A percentile compares a stretch with the other conserved stretches of the same genome.
phyloP scores from a whole-genome alignment of 2,329 filamentous ascomycete species.

The Curvularia hawaiiensis region DNA sequence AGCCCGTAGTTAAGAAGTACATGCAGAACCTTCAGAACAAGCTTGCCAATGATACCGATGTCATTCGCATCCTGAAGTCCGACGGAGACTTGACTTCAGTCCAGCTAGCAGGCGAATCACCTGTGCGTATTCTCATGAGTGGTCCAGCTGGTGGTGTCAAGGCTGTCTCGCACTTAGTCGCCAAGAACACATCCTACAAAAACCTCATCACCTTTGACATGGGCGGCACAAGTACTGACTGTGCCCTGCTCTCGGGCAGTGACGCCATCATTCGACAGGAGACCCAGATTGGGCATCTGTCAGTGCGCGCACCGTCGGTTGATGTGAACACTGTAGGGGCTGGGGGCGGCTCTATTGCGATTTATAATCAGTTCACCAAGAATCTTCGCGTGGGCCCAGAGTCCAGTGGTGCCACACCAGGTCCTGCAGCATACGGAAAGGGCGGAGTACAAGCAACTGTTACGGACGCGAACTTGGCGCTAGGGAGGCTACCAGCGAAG shows the following conservation, averaged over 20 bases:
- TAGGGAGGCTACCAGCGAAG: constrained; percentile 55
- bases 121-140: constrained; percentile 58
- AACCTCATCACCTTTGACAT: constrained; percentile 58
- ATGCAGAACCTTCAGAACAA: constrained; percentile 49
- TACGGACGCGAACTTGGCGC: constrained; percentile 55
- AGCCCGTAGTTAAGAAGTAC: constrained; percentile 55
- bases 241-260: constrained; percentile 52
- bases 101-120: constrained; percentile 52
- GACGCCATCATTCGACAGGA: constrained; percentile 54
- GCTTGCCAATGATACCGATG: constrained; percentile 50
- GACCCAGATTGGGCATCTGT: constrained; percentile 52
- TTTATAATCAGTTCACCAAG: constrained; percentile 54
- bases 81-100: constrained; percentile 56
- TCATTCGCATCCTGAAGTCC: constrained; percentile 56
- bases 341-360: constrained; percentile 57
- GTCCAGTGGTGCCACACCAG: constrained; percentile 55
- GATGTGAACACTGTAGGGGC: constrained; percentile 58
- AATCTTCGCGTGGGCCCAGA: constrained; percentile 58
- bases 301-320: constrained; percentile 55
- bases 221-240: constrained; percentile 58
- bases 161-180: constrained; percentile 54
- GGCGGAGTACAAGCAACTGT: constrained; percentile 55
- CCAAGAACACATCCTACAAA: constrained; percentile 54
- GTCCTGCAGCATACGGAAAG: constrained; percentile 57
- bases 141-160: constrained; percentile 58